A percentile compares a stretch with the other conserved stretches of the same genome.
Evolutionary conservation across 179 eudicot genomes (phyloP).

Genomic region (Nepenthes alata): DNA sequence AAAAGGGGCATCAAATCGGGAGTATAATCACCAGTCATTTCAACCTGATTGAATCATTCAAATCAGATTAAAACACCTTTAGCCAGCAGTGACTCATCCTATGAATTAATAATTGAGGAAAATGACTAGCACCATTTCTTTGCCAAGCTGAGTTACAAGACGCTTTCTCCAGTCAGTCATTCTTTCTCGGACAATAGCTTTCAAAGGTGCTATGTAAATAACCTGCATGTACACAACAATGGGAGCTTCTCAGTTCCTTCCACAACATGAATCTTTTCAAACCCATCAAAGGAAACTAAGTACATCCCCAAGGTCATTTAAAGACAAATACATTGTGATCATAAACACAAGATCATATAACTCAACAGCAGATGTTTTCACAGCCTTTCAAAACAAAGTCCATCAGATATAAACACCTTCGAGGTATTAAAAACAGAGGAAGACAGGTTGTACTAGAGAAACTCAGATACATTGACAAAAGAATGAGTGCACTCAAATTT

Average conservation of each 20-base stretch:
- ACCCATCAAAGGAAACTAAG: neutral
- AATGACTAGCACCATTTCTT: constrained; percentile 50
- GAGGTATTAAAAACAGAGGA: too few species aligned
- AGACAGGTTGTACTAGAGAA: too few species aligned
- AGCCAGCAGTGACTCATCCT: neutral
- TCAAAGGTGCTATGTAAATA: constrained; percentile 91
- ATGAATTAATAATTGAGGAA: neutral
- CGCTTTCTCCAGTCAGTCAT: constrained; percentile 88
- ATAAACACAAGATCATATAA: too few species aligned
- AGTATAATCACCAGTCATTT: constrained; percentile 96
- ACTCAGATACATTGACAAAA: too few species aligned
- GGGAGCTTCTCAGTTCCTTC: neutral
- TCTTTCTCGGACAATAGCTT: constrained; percentile 96
- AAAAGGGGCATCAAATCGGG: constrained; percentile 87
- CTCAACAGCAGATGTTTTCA: too few species aligned
- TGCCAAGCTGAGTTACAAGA: constrained; percentile 80
- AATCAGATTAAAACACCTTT: constrained; percentile 1
- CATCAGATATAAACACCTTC: too few species aligned
- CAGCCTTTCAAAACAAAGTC: too few species aligned
- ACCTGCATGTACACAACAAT: constrained; percentile 39
- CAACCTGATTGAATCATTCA: constrained; percentile 56
- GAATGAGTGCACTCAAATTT: too few species aligned
- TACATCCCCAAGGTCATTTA: too few species aligned
- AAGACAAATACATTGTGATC: too few species aligned
- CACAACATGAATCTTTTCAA: neutral